Evolutionary conservation across 2,329 filamentous ascomycete genomes (phyloP), one percentile per base, ranked within the genome.

Genomic region (Mariannaea sp.): DNA sequence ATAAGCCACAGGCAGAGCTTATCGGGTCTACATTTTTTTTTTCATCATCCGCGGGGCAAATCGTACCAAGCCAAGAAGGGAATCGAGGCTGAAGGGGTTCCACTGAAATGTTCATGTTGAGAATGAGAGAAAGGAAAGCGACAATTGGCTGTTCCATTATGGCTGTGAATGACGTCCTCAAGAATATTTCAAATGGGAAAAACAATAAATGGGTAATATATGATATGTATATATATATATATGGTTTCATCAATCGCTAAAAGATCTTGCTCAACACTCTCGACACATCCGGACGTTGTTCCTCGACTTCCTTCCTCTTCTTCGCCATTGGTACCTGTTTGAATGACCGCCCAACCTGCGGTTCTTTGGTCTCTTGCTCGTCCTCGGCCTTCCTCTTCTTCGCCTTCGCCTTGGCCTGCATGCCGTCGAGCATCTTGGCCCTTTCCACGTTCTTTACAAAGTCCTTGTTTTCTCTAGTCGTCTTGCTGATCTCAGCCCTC

Each of bases 361-460:
- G 32, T 49, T 50, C 57, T 16, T 56, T 57, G 8, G 54, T 65
- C 22, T 57, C 65, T n/a, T 56, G 62, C 7, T 59, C 65, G 3
- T 55, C 61, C 4, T 58, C 68, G 9, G 61, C 65, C 72, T 54
- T 68, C 65, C 57, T 71, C 71, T 75, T 75, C 66, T 71, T 72
- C 56, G 61, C 70, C 69, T 67, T 77, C 46, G 77, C 78, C 62
- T 75, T 79, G 69, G 85, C 77, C 67, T 86, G 83, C 72, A 92
- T 92, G 8, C 85, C 85, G 44, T 90, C 85, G 60, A 90, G 70
- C 80, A 91, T 88, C 82, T 92, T 93, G 44, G 85, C 87, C 67
- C 79, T 83, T 77, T 94, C 89, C 52, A 94, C 80, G 68, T 93
- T 92, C 62, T 84, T 79, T 54, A 92, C 81, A 70, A 93, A 94